Conservation (phyloP, 768 basidiomycete genomes). For the Serendipita sp. region DNA sequence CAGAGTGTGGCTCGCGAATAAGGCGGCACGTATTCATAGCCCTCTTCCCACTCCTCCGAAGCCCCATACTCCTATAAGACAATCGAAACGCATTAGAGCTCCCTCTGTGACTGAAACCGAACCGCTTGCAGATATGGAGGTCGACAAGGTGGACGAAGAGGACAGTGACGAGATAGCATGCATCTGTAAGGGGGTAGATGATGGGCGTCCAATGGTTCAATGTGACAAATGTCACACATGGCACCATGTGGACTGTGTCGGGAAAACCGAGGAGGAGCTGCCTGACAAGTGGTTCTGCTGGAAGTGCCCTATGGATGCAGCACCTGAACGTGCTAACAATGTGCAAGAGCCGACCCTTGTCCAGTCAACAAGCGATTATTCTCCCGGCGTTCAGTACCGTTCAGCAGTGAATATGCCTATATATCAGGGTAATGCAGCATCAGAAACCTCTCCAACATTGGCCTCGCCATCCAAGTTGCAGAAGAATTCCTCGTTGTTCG, state of each 20-base stretch:
- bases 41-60: neutral
- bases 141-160: conserved; percentile 21
- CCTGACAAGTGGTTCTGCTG: conserved; percentile 71
- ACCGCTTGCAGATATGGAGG: conserved; percentile 19
- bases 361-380: neutral
- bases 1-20: neutral
- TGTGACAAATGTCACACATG: conserved; percentile 67
- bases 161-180: conserved; percentile 42
- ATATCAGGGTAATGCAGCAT: neutral
- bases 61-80: neutral
- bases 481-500: neutral
- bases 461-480: neutral
- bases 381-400: neutral
- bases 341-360: neutral
- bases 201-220: conserved; percentile 64
- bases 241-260: conserved; percentile 69
- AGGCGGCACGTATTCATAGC: neutral
- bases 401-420: neutral
- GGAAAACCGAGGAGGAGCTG: conserved; percentile 41
- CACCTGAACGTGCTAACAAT: neutral
- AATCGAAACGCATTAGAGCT: neutral
- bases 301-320: conserved; percentile 24
- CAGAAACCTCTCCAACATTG: neutral
- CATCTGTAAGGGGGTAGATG: conserved; percentile 48
- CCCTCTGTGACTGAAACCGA: neutral